phyloP scores from a whole-genome alignment of 1,284 basidiomycete species.

The Fistulinella cinereoalba region DNA sequence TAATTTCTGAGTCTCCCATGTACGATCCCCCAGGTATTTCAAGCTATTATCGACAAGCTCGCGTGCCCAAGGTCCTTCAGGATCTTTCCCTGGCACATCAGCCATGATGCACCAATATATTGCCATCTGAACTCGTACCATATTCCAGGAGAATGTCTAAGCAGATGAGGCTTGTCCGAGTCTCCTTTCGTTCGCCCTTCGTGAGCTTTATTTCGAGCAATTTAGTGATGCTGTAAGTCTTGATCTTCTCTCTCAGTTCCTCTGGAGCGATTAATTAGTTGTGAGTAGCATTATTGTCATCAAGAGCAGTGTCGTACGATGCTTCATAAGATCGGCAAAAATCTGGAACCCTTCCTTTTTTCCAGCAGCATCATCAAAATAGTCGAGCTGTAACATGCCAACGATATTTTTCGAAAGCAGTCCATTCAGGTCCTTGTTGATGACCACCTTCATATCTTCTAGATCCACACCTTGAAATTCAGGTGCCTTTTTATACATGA shows the following conservation, averaged over 20 bases:
- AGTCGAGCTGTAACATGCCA: slow-evolving; percentile 21
- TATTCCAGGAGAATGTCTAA: slow-evolving; percentile 21
- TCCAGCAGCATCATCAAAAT: slow-evolving; percentile 31
- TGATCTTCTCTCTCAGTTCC: slow-evolving; percentile 15
- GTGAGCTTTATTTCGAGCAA: slow-evolving; percentile 19
- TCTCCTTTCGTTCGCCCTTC: slow-evolving; percentile 12
- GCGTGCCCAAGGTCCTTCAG: slow-evolving; percentile 3
- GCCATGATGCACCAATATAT: not conserved
- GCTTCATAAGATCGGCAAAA: slow-evolving; percentile 22
- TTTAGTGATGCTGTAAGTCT: slow-evolving; percentile 8
- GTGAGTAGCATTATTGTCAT: too few species aligned
- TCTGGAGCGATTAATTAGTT: slow-evolving; percentile 10
- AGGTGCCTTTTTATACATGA: accelerated
- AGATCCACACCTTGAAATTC: too few species aligned
- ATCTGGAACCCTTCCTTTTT: slow-evolving; percentile 28
- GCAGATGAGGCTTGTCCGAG: slow-evolving; percentile 23
- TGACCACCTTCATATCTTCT: slow-evolving; percentile 20
- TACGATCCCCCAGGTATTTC: not conserved
- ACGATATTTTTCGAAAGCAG: slow-evolving; percentile 18
- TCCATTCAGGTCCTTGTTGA: slow-evolving; percentile 1
- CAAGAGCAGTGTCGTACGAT: slow-evolving; percentile 8
- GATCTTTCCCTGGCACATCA: slow-evolving; percentile 3
- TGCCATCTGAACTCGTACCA: not conserved
- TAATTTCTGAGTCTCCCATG: slow-evolving; percentile 27
- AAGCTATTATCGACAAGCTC: slow-evolving; percentile 16